phyloP scores from a whole-genome alignment of 164 flowering plant genomes.

The Nymphaea thermarum region DNA sequence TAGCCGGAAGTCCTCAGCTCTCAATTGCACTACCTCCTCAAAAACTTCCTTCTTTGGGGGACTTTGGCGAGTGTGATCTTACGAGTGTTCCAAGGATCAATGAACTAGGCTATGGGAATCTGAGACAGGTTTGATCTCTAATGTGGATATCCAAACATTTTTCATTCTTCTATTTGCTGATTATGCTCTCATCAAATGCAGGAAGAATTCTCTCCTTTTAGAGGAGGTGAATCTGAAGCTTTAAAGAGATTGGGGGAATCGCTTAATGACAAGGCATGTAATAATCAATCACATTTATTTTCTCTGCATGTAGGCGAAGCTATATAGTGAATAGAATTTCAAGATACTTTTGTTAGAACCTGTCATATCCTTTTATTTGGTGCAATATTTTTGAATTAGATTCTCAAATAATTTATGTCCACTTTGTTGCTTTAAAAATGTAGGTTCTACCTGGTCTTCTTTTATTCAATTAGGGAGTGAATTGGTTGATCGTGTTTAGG shows the following conservation, averaged over 20 bases:
- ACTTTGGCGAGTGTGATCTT: conserved; percentile 25
- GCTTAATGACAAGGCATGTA: conserved; percentile 36
- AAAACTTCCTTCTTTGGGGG: conserved; percentile 66
- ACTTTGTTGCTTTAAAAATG: no score
- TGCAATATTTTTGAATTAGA: no score
- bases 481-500: no score
- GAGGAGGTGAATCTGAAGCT: conserved; percentile 88
- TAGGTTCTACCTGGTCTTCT: no score
- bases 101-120: conserved; percentile 71
- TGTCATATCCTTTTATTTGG: no score
- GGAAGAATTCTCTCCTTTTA: conserved; percentile 68
- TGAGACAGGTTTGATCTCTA: conserved; percentile 29
- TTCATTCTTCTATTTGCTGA: not conserved
- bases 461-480: no score
- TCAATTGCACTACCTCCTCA: conserved; percentile 34
- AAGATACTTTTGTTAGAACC: no score
- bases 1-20: conserved; percentile 64
- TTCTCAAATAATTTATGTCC: no score
- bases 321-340: no score
- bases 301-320: no score
- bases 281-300: no score
- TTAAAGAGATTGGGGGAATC: conserved; percentile 57
- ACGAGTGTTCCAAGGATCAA: conserved; percentile 48
- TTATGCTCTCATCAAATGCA: conserved; percentile 14
- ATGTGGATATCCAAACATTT: not conserved